A percentile compares a stretch with the other conserved stretches of the same genome.
Evolutionary conservation across 805 yeast genomes (phyloP).

Genomic region (Spencermartinsiella europaea): DNA sequence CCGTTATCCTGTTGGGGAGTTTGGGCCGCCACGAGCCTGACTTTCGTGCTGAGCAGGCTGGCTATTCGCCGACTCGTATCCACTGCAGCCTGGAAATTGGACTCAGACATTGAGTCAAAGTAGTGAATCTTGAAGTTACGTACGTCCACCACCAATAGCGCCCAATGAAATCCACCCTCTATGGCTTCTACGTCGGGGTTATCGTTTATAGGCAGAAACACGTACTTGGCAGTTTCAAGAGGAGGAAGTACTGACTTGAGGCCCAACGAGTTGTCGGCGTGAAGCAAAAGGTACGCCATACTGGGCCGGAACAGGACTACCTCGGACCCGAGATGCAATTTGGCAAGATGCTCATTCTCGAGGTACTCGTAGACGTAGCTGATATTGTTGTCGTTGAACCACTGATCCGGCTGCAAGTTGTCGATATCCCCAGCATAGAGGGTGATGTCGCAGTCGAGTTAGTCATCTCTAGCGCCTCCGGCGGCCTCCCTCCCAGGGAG

Average conservation of each 20-base stretch:
- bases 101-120: constrained; percentile 54
- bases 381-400: constrained; percentile 71
- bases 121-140: constrained; percentile 45
- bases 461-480: constrained; percentile 24
- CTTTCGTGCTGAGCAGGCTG: constrained; percentile 21
- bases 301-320: constrained; percentile 53
- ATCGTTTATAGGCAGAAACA: constrained; percentile 67
- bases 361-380: constrained; percentile 56
- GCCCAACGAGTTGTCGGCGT: constrained; percentile 35
- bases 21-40: constrained; percentile 25
- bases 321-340: constrained; percentile 13
- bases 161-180: constrained; percentile 77
- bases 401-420: constrained; percentile 57
- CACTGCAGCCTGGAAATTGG: constrained; percentile 37
- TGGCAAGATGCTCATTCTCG: constrained; percentile 32
- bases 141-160: constrained; percentile 49
- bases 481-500: too few species aligned
- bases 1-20: constrained; percentile 47
- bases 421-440: constrained; percentile 54
- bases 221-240: constrained; percentile 40
- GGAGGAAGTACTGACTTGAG: constrained; percentile 44
- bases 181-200: constrained; percentile 48
- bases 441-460: constrained; percentile 41
- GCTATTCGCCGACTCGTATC: constrained; percentile 32
- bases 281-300: constrained; percentile 55